Evolutionary conservation across 1,139 yeast species (phyloP), one percentile per base, ranked within the genome.

Genomic region (Lodderomyces oxycetoniae): DNA sequence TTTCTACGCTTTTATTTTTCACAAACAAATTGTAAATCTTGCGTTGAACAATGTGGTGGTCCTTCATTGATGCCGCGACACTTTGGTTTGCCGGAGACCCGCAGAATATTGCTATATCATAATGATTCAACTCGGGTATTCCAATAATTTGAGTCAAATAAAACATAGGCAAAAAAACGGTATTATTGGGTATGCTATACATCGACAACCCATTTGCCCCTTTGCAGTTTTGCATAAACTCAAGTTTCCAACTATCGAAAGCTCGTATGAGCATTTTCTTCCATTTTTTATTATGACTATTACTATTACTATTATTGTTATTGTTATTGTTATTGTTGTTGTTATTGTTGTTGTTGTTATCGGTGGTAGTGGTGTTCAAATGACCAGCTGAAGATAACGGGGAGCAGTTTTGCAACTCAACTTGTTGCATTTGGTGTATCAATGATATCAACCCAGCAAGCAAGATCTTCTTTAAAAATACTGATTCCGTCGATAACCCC

Each of bases 71-170:
- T 2, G 87, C 83, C 35, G 67, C 70, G 19, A 84, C 93, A 52
- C 84, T 85, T 78, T 84, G 81, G 45, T 87, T 72, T 50, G 83
- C 77, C 0, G 93, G 91, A 2, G 88, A 83, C 1, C 96, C 96
- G 5, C 89, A 82, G 52, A 67, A 80, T 6, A 83, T 79, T 35
- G 83, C 84, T 37, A 83, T 74, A 53, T 86, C 95, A 53, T 82
- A 79, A 43, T 84, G 87, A 38, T 83, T 77, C 22, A 83, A 69
- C 32, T 84, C 73, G 1, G 68, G 48, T 47, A 67, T 66, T 48
- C 86, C 75, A 22, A 79, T 74, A 14, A 86, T 75, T 50, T 83
- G 91, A 0, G 88, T 79, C 55, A 84, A 63, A 47, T 83, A 89
- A 53, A 78, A 80, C 36, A 77, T 70, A 0, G 79, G 71, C 38